Evolutionary conservation across 306 rosid genomes (phyloP).

Genomic region (Ormosia emarginata): DNA sequence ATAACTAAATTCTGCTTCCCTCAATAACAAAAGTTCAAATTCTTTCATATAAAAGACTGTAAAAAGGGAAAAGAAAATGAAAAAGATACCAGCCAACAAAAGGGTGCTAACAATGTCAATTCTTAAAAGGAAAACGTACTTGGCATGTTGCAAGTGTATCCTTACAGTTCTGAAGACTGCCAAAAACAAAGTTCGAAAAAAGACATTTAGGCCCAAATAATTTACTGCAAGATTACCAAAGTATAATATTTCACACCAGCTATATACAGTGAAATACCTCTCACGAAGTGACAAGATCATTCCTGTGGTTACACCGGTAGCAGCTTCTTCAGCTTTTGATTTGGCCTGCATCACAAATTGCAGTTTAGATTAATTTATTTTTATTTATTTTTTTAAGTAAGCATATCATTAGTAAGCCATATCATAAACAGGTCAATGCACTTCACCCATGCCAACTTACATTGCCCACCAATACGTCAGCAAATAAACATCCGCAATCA

Average conservation of each 20-base stretch:
- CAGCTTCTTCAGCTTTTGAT: constrained; percentile 66
- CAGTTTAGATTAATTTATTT: neutral
- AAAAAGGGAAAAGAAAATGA: neutral
- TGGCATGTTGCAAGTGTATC: constrained; percentile 76
- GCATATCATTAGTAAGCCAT: neutral
- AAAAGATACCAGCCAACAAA: neutral
- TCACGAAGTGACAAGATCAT: constrained; percentile 92
- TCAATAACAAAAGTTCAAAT: neutral
- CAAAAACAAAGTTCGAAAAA: constrained; percentile 14
- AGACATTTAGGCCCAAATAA: constrained; percentile 13
- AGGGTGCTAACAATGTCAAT: constrained; percentile 1
- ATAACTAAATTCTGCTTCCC: neutral
- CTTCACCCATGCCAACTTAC: constrained; percentile 2
- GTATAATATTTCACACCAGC: neutral
- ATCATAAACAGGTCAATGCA: neutral
- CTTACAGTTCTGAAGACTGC: constrained; percentile 75
- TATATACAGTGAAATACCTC: constrained; percentile 47
- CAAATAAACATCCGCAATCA: neutral
- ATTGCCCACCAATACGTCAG: neutral
- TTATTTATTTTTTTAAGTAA: neutral
- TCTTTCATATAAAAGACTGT: neutral
- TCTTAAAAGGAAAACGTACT: constrained; percentile 44
- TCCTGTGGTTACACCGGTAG: constrained; percentile 79
- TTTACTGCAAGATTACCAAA: neutral
- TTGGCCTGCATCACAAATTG: constrained; percentile 42